These are phyloP conservation scores for Lodderomyces orthopsilosis DNA, from an alignment of 1,139 yeast genomes.

Conservation along the genomic window DNA sequence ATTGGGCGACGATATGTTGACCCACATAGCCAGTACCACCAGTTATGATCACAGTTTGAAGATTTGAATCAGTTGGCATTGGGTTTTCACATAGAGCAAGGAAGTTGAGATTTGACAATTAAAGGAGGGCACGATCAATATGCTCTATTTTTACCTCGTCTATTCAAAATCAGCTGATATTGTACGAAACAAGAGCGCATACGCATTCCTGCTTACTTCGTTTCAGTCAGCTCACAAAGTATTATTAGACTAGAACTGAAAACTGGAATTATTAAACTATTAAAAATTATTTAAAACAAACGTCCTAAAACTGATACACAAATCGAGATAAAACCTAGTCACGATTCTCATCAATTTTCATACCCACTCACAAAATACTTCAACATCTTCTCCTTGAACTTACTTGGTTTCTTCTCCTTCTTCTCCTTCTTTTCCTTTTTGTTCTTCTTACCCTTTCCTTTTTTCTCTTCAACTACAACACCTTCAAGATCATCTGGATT, in stretches of 20 bases:
- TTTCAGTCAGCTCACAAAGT: no score
- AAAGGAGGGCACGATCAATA: no score
- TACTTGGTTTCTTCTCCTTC: conserved; percentile 20
- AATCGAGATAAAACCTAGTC: no score
- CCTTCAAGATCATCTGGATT: neutral
- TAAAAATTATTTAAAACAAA: neutral
- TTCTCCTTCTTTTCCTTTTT: conserved; percentile 8
- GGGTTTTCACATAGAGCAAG: neutral
- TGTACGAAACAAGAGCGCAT: neutral
- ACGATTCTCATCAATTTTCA: conserved; percentile 16
- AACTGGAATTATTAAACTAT: neutral
- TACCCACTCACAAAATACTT: conserved; percentile 37
- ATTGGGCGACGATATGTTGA: conserved; percentile 30
- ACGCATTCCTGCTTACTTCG: no score
- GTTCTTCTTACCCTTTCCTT: conserved; percentile 2
- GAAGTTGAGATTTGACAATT: no score
- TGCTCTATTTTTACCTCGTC: no score
- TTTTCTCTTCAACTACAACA: conserved; percentile 4
- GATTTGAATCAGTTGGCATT: neutral
- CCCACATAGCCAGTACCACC: conserved; percentile 43
- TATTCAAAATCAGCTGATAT: neutral
- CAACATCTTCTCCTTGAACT: conserved; percentile 32
- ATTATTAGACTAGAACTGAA: no score
- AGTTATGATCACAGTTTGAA: conserved; percentile 29
- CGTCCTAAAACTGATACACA: neutral